phyloP scores from a whole-genome alignment of 352 stramenopile genomes.

The Globisporangium recalcitrans region DNA sequence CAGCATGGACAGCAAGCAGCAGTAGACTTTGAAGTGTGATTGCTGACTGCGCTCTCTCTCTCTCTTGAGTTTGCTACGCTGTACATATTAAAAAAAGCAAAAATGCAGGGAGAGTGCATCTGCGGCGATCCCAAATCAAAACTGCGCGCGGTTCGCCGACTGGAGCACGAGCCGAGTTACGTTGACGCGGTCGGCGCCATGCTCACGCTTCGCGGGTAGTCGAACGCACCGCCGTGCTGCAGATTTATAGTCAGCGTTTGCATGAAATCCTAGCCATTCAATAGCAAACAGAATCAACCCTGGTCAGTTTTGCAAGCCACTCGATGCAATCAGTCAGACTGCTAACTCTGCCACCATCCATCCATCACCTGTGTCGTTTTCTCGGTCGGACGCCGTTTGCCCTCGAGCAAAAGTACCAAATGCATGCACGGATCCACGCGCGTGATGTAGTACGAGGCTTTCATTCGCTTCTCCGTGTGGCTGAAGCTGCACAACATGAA shows the following conservation, averaged over 20 bases:
- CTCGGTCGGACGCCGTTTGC: slow-evolving; percentile 58
- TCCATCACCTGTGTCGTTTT: slow-evolving; percentile 54
- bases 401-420: slow-evolving; percentile 67
- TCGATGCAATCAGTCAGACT: background rate
- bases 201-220: slow-evolving; percentile 21
- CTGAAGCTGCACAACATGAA: slow-evolving; percentile 32
- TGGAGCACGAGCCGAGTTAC: background rate
- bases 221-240: slow-evolving; percentile 66
- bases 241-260: slow-evolving; percentile 70
- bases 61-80: background rate
- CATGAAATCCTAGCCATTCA: slow-evolving; percentile 67
- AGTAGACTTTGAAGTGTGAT: too few relatives aligned
- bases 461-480: slow-evolving; percentile 63
- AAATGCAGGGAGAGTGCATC: background rate
- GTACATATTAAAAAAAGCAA: background rate
- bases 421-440: slow-evolving; percentile 69
- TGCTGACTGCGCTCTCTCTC: background rate
- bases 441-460: slow-evolving; percentile 70
- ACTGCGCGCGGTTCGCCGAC: too few relatives aligned
- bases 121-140: background rate
- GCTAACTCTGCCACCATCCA: background rate
- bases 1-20: background rate
- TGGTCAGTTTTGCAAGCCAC: too few relatives aligned
- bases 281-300: background rate
- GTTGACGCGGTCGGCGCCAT: slow-evolving; percentile 7